Evolutionary conservation across 108 stramenopile genomes (phyloP).

Genomic region (Cyclotella atomus): DNA sequence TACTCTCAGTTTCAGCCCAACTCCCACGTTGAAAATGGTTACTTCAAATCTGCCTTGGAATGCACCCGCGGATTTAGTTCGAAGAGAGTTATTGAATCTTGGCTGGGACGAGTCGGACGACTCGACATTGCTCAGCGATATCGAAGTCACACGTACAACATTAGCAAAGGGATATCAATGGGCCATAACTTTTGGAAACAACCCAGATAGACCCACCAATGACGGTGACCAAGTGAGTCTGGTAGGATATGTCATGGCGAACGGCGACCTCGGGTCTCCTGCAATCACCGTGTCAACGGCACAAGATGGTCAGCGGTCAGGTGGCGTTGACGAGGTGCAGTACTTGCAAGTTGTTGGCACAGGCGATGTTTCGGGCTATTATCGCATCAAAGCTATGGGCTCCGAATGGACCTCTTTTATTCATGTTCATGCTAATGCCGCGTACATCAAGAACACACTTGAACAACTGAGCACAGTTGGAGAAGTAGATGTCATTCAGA

Average conservation of each 20-base stretch:
- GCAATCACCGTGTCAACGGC: constrained; percentile 44
- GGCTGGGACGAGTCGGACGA: constrained; percentile 58
- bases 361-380: constrained; percentile 51
- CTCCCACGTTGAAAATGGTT: constrained; percentile 40
- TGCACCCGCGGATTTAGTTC: constrained; percentile 52
- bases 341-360: constrained; percentile 51
- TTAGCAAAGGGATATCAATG: constrained; percentile 66
- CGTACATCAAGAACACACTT: constrained; percentile 67
- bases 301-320: constrained; percentile 43
- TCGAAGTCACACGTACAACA: constrained; percentile 47
- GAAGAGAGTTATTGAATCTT: constrained; percentile 64
- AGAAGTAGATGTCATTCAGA: constrained; percentile 47
- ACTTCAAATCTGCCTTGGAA: constrained; percentile 59
- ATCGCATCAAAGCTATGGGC: constrained; percentile 63
- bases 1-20: constrained; percentile 57
- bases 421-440: constrained; percentile 49
- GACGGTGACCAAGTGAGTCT: constrained; percentile 61
- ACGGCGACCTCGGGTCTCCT: constrained; percentile 45
- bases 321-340: constrained; percentile 55
- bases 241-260: constrained; percentile 29
- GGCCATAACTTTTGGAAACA: constrained; percentile 64
- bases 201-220: constrained; percentile 42
- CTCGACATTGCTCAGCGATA: constrained; percentile 38
- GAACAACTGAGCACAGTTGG: constrained; percentile 50
- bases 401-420: constrained; percentile 57